These are phyloP conservation scores for Pseudisothecium myosuroides DNA, from an alignment of 225 moss, liverwort and hornwort species.

Conservation along the genomic window DNA sequence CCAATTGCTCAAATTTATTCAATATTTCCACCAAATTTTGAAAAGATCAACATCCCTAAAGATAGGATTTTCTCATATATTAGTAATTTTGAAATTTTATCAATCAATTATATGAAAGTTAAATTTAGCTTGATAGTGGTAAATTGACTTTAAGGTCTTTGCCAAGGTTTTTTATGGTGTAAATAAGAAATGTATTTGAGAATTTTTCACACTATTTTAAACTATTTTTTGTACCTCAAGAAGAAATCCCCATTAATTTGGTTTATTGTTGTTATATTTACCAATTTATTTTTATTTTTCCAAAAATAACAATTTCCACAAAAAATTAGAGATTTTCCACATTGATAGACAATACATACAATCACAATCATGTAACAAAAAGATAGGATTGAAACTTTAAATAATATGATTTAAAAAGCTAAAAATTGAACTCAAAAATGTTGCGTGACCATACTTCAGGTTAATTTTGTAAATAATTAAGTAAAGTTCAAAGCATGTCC, in stretches of 20 bases:
- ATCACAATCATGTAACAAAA: background rate
- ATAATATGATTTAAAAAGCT: background rate
- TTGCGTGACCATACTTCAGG: background rate
- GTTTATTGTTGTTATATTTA: background rate
- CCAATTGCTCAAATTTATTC: background rate
- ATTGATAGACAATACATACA: background rate
- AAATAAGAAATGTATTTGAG: background rate
- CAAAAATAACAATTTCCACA: background rate
- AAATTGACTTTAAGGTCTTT: background rate
- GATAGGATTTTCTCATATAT: background rate
- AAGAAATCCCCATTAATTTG: background rate
- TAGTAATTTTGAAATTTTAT: background rate
- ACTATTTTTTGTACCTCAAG: accelerated
- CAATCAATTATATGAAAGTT: background rate
- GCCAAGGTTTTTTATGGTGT: too few relatives aligned
- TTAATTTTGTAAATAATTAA: background rate
- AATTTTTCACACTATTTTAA: too few relatives aligned
- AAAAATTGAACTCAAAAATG: background rate
- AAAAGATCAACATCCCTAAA: background rate
- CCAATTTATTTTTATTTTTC: background rate
- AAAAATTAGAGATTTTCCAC: background rate
- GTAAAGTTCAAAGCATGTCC: background rate
- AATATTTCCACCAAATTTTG: background rate
- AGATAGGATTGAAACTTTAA: background rate
- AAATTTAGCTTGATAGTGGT: background rate